These are phyloP conservation scores for Ustilago nuda DNA, from an alignment of 1,284 basidiomycete species.

Conservation along the genomic window DNA sequence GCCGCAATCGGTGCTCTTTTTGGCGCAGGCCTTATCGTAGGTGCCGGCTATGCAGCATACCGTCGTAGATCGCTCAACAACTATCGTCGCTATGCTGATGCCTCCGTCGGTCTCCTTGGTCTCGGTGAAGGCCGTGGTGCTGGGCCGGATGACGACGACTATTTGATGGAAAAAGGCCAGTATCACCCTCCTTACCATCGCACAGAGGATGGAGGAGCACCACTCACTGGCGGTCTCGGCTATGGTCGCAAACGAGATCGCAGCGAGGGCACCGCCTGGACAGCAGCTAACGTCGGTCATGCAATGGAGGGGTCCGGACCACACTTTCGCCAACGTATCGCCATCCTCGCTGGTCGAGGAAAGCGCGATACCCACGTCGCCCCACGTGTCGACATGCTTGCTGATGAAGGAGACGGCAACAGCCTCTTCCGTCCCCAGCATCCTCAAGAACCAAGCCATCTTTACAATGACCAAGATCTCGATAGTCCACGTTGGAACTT, in stretches of 20 bases:
- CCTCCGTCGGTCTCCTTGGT: constrained; percentile 42
- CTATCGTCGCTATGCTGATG: constrained; percentile 49
- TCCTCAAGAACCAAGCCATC: constrained; percentile 1
- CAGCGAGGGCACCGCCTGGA: constrained; percentile 35
- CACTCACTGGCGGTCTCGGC: constrained; percentile 13
- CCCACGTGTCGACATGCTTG: constrained; percentile 66
- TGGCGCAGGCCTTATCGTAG: constrained; percentile 57
- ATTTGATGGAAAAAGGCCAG: constrained; percentile 53
- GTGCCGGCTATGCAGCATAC: constrained; percentile 56
- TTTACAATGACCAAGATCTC: constrained; percentile 25
- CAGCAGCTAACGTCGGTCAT: constrained; percentile 55
- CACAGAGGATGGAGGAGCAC: constrained; percentile 15
- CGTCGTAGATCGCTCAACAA: constrained; percentile 44
- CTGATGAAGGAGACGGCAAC: constrained; percentile 56
- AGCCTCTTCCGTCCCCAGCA: constrained; percentile 22
- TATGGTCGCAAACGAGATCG: constrained; percentile 32
- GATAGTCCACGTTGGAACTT: constrained; percentile 22
- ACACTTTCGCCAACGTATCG: constrained; percentile 55
- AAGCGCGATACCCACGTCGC: constrained; percentile 25
- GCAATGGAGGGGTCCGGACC: constrained; percentile 63
- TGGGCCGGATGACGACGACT: constrained; percentile 40
- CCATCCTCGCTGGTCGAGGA: constrained; percentile 55
- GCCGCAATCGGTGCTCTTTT: constrained; percentile 55
- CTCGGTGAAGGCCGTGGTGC: constrained; percentile 23
- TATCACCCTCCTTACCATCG: constrained; percentile 40